Conservation (phyloP, 306 rosid genomes). For the Fragaria ananassa region DNA sequence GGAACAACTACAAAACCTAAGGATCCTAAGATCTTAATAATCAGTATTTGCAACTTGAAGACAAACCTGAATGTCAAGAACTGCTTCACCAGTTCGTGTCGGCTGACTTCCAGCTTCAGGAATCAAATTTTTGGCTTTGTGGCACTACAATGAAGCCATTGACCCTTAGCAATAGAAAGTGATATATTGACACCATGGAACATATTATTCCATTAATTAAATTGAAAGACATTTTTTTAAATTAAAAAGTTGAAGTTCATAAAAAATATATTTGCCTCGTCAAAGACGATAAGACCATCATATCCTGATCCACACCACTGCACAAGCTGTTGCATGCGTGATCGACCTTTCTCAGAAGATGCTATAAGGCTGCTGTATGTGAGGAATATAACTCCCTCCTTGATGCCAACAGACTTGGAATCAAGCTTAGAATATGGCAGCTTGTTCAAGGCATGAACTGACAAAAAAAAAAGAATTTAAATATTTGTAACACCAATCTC, state of each 20-base stretch:
- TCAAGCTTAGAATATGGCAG: conserved; percentile 98
- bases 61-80: conserved; percentile 89
- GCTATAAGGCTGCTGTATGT: conserved; percentile 98
- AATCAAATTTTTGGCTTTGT: conserved; percentile 96
- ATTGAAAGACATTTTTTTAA: not conserved
- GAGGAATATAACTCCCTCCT: conserved; percentile 89
- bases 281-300: conserved; percentile 85
- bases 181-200: conserved; percentile 34
- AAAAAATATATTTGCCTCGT: conserved; percentile 50
- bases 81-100: conserved; percentile 98
- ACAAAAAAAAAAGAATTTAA: conserved; percentile 17
- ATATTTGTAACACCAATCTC: not conserved
- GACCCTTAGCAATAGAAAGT: conserved; percentile 45
- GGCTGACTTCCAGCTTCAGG: conserved; percentile 99
- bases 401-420: conserved; percentile 86
- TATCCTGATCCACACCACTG: conserved; percentile 91
- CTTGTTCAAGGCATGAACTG: conserved; percentile 99
- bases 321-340: conserved; percentile 89
- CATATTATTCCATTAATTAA: conserved; percentile 14
- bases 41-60: conserved; percentile 16
- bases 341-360: conserved; percentile 92
- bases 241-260: not conserved
- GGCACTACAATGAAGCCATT: conserved; percentile 81
- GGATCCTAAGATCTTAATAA: not conserved
- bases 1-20: not conserved